Evolutionary conservation across 768 basidiomycete species (phyloP).

Genomic region (Roridomyces roridus): DNA sequence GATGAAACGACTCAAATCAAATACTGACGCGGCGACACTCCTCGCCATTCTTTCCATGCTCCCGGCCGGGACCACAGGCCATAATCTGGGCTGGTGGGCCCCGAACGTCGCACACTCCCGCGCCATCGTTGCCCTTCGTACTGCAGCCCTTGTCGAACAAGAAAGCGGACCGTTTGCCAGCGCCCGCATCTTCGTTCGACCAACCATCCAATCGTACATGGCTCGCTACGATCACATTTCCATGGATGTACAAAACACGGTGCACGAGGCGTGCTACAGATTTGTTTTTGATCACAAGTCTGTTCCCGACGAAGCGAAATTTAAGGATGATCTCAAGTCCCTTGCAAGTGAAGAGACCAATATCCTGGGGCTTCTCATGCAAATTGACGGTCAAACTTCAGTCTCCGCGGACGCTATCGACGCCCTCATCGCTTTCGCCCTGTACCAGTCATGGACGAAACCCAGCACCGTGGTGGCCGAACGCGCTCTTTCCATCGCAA

Average conservation of each 20-base stretch:
- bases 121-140: slow-evolving; percentile 11
- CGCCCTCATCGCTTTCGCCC: slow-evolving; percentile 5
- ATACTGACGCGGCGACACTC: slow-evolving; percentile 13
- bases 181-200: slow-evolving; percentile 21
- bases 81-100: slow-evolving; percentile 21
- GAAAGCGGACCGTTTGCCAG: neutral
- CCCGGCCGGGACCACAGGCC: slow-evolving; percentile 28
- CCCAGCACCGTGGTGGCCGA: too few species aligned
- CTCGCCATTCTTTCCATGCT: slow-evolving; percentile 30
- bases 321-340: neutral
- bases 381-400: neutral
- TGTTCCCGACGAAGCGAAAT: slow-evolving; percentile 9
- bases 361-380: slow-evolving; percentile 24
- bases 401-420: slow-evolving; percentile 17
- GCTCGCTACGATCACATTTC: slow-evolving; percentile 14
- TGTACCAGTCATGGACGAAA: too few species aligned
- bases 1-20: neutral
- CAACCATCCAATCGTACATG: slow-evolving; percentile 29
- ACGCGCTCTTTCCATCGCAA: too few species aligned
- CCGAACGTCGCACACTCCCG: neutral
- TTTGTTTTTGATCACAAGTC: slow-evolving; percentile 21
- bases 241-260: neutral
- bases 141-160: slow-evolving; percentile 8
- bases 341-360: slow-evolving; percentile 20
- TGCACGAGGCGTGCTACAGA: slow-evolving; percentile 19